These are phyloP conservation scores for Myrica gale DNA, from an alignment of 306 rosid genomes.

Conservation along the genomic window DNA sequence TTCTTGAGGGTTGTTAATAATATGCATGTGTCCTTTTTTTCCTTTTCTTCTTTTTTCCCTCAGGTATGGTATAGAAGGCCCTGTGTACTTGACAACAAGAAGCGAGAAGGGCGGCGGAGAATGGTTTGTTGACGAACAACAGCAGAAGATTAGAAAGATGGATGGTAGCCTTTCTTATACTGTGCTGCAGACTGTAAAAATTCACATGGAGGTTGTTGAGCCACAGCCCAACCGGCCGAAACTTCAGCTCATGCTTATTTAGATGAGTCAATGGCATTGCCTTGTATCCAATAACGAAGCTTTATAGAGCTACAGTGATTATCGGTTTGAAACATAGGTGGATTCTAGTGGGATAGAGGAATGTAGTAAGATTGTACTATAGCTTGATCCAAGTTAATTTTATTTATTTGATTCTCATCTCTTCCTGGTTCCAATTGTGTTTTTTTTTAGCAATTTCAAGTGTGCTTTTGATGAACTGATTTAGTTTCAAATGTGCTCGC, in stretches of 20 bases:
- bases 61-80: constrained; percentile 96
- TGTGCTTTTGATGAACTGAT: background rate
- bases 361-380: constrained; percentile 3
- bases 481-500: background rate
- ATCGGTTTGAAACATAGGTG: background rate
- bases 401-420: background rate
- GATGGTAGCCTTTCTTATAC: constrained; percentile 74
- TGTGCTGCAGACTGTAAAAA: constrained; percentile 59
- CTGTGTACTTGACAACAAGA: constrained; percentile 66
- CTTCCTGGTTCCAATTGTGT: background rate
- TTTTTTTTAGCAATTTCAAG: background rate
- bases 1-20: background rate
- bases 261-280: constrained; percentile 17
- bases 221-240: constrained; percentile 93
- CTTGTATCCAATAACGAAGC: background rate
- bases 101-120: constrained; percentile 79
- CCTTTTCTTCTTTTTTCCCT: background rate
- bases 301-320: background rate
- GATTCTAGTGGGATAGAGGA: background rate
- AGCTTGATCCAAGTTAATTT: background rate
- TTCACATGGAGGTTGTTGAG: constrained; percentile 94
- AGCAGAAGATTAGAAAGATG: constrained; percentile 81
- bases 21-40: background rate
- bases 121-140: constrained; percentile 83
- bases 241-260: constrained; percentile 73